A percentile compares a stretch with the other conserved stretches of the same genome.
These are phyloP conservation scores for Fusarium guadeloupense DNA, from an alignment of 2,329 filamentous ascomycete species.

Conservation along the genomic window DNA sequence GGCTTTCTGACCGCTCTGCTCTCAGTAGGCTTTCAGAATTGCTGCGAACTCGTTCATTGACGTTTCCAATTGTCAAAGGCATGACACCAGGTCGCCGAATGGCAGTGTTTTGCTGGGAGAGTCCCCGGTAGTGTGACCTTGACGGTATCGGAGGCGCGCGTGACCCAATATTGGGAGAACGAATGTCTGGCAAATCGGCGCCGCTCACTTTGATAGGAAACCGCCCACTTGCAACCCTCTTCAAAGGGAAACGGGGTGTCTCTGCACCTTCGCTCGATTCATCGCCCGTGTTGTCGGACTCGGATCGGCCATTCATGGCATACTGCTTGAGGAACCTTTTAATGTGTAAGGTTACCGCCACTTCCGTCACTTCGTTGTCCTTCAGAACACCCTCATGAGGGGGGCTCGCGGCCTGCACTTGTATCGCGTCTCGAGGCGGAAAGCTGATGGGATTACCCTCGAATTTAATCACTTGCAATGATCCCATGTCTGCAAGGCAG, in stretches of 20 bases:
- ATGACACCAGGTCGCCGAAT: constrained; percentile 77
- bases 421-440: constrained; percentile 75
- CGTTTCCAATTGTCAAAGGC: constrained; percentile 73
- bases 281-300: constrained; percentile 66
- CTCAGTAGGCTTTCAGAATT: constrained; percentile 71
- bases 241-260: constrained; percentile 76
- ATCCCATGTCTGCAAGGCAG: constrained; percentile 88
- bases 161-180: constrained; percentile 69
- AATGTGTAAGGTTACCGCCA: constrained; percentile 67
- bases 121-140: constrained; percentile 78
- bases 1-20: constrained; percentile 61
- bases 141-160: constrained; percentile 81
- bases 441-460: constrained; percentile 88
- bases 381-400: constrained; percentile 61
- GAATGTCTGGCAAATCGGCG: constrained; percentile 71
- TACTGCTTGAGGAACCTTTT: constrained; percentile 68
- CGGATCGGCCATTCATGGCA: constrained; percentile 60
- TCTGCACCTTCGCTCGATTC: constrained; percentile 79
- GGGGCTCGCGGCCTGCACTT: constrained; percentile 64
- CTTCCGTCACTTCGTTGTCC: constrained; percentile 71
- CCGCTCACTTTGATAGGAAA: constrained; percentile 79
- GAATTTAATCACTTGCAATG: constrained; percentile 87
- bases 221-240: constrained; percentile 69
- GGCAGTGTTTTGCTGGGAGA: constrained; percentile 73
- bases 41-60: constrained; percentile 72